Conservation (phyloP, 495 filamentous ascomycete species). For the Collariella sp. region DNA sequence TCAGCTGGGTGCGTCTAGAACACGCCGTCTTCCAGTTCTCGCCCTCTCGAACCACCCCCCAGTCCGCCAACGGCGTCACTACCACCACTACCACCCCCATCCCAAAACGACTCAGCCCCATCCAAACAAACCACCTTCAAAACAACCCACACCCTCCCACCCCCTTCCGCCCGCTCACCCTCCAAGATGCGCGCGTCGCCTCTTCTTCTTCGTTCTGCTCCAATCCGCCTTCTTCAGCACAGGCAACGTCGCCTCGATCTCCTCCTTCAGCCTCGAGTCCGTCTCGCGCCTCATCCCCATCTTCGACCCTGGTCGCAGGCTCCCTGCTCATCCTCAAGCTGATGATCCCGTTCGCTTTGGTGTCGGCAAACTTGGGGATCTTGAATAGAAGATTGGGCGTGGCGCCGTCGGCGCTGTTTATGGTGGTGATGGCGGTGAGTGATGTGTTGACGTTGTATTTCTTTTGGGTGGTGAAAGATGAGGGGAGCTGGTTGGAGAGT, state of each 20-base stretch:
- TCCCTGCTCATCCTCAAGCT: conserved; percentile 84
- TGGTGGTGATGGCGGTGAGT: conserved; percentile 85
- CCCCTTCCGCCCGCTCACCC: conserved; percentile 61
- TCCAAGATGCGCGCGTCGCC: conserved; percentile 78
- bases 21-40: conserved; percentile 60
- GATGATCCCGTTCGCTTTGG: conserved; percentile 86
- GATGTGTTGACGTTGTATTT: conserved; percentile 94
- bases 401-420: conserved; percentile 78
- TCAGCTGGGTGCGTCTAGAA: conserved; percentile 87
- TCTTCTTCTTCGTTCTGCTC: conserved; percentile 92
- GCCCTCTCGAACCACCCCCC: conserved; percentile 10
- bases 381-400: conserved; percentile 81
- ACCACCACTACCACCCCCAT: conserved; percentile 6
- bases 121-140: not conserved
- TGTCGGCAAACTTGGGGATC: conserved; percentile 88
- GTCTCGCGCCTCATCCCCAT: conserved; percentile 87
- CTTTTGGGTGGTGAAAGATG: conserved; percentile 94
- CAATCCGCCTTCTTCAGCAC: conserved; percentile 97
- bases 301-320: conserved; percentile 85
- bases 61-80: conserved; percentile 14
- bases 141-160: conserved; percentile 6
- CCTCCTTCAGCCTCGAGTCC: conserved; percentile 87
- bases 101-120: conserved; percentile 25
- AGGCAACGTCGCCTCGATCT: conserved; percentile 91
- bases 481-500: conserved; percentile 96